Evolutionary conservation across 495 filamentous ascomycete species (phyloP).

Genomic region (Podospora appendiculata): DNA sequence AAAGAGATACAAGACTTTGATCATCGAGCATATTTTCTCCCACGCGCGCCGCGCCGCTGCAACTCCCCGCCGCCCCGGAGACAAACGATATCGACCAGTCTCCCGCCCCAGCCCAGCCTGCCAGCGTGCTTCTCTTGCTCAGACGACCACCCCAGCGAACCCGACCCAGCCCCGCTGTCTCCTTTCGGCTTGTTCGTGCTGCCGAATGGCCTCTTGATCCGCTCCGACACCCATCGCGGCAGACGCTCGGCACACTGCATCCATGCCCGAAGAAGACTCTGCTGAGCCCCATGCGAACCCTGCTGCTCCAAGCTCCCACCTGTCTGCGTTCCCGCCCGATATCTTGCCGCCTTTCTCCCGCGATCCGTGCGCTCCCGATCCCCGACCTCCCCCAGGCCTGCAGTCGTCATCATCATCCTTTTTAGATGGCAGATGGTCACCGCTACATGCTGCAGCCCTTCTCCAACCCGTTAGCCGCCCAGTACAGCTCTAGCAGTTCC

Average conservation of each 20-base stretch:
- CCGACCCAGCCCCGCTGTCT: background rate
- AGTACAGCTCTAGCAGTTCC: conserved; percentile 17
- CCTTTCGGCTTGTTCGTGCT: background rate
- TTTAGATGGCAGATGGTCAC: conserved; percentile 82
- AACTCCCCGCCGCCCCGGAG: background rate
- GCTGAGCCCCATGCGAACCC: conserved; percentile 22
- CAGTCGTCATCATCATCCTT: conserved; percentile 1
- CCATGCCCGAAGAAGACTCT: conserved; percentile 25
- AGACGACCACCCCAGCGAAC: background rate
- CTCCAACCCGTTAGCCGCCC: conserved; percentile 18
- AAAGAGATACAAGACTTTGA: conserved; percentile 8
- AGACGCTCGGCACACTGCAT: conserved; percentile 18
- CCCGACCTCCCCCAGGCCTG: conserved; percentile 1
- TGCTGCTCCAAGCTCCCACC: conserved; percentile 10
- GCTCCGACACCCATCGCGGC: conserved; percentile 8
- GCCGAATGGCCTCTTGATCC: conserved; percentile 24
- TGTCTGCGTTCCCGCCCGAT: conserved; percentile 7
- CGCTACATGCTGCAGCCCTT: conserved; percentile 58
- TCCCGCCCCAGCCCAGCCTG: no score
- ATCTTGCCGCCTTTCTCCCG: conserved; percentile 1
- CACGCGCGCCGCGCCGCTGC: background rate
- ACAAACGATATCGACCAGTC: no score
- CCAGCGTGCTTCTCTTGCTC: no score
- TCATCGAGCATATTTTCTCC: conserved; percentile 11
- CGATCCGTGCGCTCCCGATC: conserved; percentile 6